Evolutionary conservation across 2,329 filamentous ascomycete genomes (phyloP).

Genomic region (Phyllachora maydis): DNA sequence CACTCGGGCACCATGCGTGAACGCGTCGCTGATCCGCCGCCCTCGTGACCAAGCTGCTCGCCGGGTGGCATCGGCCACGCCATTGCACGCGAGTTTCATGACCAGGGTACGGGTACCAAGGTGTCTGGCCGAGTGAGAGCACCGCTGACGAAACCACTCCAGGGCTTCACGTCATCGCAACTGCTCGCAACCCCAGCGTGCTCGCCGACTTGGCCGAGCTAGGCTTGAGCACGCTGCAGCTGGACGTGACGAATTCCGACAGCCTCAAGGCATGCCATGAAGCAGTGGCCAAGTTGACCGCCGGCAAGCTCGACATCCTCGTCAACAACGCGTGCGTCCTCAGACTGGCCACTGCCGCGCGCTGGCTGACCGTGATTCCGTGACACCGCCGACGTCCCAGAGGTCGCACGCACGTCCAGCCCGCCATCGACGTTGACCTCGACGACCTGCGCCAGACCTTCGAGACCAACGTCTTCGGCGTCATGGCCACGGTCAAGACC

Average conservation of each 20-base stretch:
- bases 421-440: conserved; percentile 28
- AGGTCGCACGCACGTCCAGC: conserved; percentile 27
- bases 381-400: too few relatives aligned
- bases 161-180: conserved; percentile 35
- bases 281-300: conserved; percentile 23
- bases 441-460: conserved; percentile 30
- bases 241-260: conserved; percentile 30
- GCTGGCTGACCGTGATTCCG: background rate
- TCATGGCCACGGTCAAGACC: conserved; percentile 31
- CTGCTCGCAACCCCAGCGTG: conserved; percentile 27
- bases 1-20: background rate
- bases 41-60: conserved; percentile 25
- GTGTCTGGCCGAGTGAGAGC: background rate
- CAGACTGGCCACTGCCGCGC: too few relatives aligned
- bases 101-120: conserved; percentile 17
- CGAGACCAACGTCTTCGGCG: conserved; percentile 34
- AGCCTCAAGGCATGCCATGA: conserved; percentile 27
- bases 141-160: conserved; percentile 1
- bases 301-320: conserved; percentile 32
- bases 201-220: conserved; percentile 20
- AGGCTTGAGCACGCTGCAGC: conserved; percentile 25
- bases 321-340: conserved; percentile 35
- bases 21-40: background rate
- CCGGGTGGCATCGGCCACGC: conserved; percentile 37
- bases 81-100: conserved; percentile 29